A percentile compares a stretch with the other conserved stretches of the same genome.
These are phyloP conservation scores for Linum tenue DNA, from an alignment of 345 rosid genomes.

Conservation along the genomic window DNA sequence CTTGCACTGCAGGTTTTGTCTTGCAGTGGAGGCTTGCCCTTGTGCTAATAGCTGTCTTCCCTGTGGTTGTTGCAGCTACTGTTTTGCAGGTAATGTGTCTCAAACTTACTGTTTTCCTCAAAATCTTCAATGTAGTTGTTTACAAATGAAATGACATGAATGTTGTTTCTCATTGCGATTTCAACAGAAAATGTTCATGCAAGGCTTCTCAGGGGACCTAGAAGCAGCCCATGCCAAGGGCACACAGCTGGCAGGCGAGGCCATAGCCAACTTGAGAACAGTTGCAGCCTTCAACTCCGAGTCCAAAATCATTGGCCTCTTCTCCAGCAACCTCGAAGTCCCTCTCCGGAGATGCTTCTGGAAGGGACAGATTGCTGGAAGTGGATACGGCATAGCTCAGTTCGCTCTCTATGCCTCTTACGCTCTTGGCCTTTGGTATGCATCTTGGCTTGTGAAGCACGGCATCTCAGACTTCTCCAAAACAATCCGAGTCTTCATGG, in stretches of 20 bases:
- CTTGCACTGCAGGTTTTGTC: slow-evolving; percentile 37
- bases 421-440: slow-evolving; percentile 43
- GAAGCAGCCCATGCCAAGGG: slow-evolving; percentile 92
- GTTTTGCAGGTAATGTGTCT: slow-evolving; percentile 72
- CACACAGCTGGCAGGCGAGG: slow-evolving; percentile 44
- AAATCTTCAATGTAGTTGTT: not conserved
- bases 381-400: slow-evolving; percentile 42
- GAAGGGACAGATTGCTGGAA: slow-evolving; percentile 42
- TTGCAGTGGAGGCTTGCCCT: slow-evolving; percentile 42
- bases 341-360: slow-evolving; percentile 37
- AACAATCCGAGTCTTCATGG: slow-evolving; percentile 46
- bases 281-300: slow-evolving; percentile 58
- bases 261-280: slow-evolving; percentile 51
- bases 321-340: slow-evolving; percentile 45
- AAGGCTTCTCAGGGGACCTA: slow-evolving; percentile 88
- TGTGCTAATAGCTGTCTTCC: slow-evolving; percentile 43
- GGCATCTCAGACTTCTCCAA: slow-evolving; percentile 24
- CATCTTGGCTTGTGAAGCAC: slow-evolving; percentile 40
- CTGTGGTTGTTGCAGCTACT: slow-evolving; percentile 62
- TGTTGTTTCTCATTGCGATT: not conserved
- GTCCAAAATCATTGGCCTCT: slow-evolving; percentile 41
- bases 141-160: not conserved
- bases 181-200: slow-evolving; percentile 95
- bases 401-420: slow-evolving; percentile 63
- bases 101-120: slow-evolving; percentile 3